Base-by-base conservation (phyloP, 2,329 filamentous ascomycete genomes). In the Diplodia corticola region DNA sequence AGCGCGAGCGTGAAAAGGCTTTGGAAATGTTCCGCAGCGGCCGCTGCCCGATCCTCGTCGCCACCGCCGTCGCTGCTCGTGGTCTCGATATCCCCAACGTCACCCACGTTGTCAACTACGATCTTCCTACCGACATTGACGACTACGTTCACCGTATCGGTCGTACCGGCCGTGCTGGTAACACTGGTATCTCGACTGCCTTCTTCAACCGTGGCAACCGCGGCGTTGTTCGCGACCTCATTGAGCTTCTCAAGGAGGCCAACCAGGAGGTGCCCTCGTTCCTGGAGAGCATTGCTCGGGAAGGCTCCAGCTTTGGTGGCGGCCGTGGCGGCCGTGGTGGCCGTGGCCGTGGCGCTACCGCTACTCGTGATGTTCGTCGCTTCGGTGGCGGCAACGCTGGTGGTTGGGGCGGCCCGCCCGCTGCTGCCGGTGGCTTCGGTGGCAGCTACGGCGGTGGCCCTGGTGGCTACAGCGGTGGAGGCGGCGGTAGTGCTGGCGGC, bases 171-270 rank as follows among this genome's bases (percentile, higher is more conserved):
- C 95, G 95, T 92, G 95, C 95, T 71, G 95, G 95, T 80, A 99
- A 99, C 86, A 98, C 94, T 74, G 95, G 95, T 90, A 89, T 97
- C 72, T 92, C 95, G 5, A 99, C 95, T 73, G 95, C 95, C 66
- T 99, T 99, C 87, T 98, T 99, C 90, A 99, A 99, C 88, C 94
- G 95, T 77, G 94, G 94, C 76, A 99, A 99, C 86, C 92, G 95
- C 75, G 95, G 95, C 82, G 92, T 99, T 72, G 95, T 98, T 70
- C 91, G 95, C 72, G 95, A 98, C 74, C 88, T 99, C 69, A 87
- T 99, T 73, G 95, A 99, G n/a, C 88, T 99, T 30, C 87, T 99
- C 72, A 98, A 98, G 86, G 95, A 99, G 81, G 95, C 95, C 71
- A 96, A 99, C 84, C 95, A 99, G 81, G 95, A 99, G 76, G 88